phyloP scores from a whole-genome alignment of 805 yeast species.

The Barnettozyma californica region DNA sequence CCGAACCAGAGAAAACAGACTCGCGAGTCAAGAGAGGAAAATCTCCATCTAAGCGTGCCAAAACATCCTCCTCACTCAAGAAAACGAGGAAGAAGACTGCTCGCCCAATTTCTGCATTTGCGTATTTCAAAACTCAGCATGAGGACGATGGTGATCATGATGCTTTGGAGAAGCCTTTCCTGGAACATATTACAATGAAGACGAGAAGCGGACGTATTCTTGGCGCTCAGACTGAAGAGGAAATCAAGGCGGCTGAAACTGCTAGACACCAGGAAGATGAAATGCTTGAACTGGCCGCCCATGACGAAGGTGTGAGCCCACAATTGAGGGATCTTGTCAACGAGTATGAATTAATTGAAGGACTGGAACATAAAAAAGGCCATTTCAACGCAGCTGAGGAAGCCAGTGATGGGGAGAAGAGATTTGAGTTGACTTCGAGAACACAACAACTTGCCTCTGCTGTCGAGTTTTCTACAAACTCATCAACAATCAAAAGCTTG shows the following conservation, averaged over 20 bases:
- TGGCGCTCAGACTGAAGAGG: constrained; percentile 26
- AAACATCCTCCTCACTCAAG: not conserved
- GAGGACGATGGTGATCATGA: not conserved
- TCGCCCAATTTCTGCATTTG: constrained; percentile 2
- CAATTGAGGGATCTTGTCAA: constrained; percentile 12
- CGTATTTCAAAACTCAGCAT: not conserved
- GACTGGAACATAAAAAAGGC: not conserved
- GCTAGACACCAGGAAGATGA: constrained; percentile 18
- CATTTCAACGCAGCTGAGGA: not conserved
- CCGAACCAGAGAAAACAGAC: not conserved
- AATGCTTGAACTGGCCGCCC: constrained; percentile 18
- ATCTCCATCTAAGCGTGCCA: not conserved
- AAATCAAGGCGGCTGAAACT: constrained; percentile 19
- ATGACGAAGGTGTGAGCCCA: constrained; percentile 12
- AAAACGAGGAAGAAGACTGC: not conserved
- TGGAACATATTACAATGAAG: constrained; percentile 23
- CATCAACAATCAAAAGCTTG: not conserved
- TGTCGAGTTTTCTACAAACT: not conserved
- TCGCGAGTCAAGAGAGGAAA: constrained; percentile 1
- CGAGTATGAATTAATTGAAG: constrained; percentile 14
- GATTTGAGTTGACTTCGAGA: not conserved
- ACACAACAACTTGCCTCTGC: not conserved
- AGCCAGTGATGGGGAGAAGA: not conserved
- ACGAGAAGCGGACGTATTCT: constrained; percentile 28
- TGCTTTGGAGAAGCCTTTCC: constrained; percentile 1